Conservation (phyloP, 306 rosid species). For the Gastrolobium bilobum region DNA sequence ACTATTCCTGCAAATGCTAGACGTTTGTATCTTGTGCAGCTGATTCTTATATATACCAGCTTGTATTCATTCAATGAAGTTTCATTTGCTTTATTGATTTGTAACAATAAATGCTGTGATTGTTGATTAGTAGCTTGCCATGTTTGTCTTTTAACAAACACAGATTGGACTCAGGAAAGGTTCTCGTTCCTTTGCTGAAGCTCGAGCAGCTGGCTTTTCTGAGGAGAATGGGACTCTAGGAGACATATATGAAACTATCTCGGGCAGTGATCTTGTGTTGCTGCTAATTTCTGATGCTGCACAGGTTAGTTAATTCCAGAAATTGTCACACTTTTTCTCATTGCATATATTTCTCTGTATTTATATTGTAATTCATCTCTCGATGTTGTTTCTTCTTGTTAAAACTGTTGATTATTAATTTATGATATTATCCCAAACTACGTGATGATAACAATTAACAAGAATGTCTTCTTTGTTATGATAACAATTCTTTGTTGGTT, state of each 20-base stretch:
- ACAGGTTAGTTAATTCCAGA: constrained; percentile 67
- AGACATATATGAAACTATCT: constrained; percentile 86
- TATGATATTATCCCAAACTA: neutral
- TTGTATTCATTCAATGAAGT: too few relatives aligned
- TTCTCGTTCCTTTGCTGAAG: constrained; percentile 87
- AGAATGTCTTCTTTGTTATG: neutral
- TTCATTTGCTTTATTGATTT: too few relatives aligned
- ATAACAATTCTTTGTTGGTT: neutral
- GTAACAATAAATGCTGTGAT: too few relatives aligned
- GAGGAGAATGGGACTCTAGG: constrained; percentile 97
- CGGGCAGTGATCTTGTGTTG: constrained; percentile 92
- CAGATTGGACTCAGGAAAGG: constrained; percentile 99
- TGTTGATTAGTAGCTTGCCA: neutral
- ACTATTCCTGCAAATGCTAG: too few relatives aligned
- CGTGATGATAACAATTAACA: neutral
- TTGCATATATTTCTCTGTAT: constrained; percentile 1
- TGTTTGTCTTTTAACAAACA: constrained; percentile 6
- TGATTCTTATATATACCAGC: too few relatives aligned
- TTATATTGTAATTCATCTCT: neutral
- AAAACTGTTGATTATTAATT: neutral
- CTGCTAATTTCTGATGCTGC: constrained; percentile 96
- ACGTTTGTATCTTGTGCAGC: too few relatives aligned
- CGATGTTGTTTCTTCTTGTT: neutral
- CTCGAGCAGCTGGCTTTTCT: constrained; percentile 86
- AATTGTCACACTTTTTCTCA: neutral